Evolutionary conservation across 176 grass and related monocot genomes (phyloP).

Genomic region (Tillandsia leiboldiana): DNA sequence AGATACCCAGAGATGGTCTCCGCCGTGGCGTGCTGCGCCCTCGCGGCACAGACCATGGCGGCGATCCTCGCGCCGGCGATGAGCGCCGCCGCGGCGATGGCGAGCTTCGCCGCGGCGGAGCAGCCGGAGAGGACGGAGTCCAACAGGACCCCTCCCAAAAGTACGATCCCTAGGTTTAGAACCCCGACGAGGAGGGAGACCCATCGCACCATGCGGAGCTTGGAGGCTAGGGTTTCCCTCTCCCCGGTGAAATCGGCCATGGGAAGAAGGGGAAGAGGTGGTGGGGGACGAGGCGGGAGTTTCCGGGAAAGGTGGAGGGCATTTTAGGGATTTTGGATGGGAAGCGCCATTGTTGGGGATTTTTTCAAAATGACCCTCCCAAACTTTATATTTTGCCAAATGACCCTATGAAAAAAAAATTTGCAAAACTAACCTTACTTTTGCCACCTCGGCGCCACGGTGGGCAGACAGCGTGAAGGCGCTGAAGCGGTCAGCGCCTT

Average conservation of each 20-base stretch:
- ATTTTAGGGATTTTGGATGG: constrained; percentile 38
- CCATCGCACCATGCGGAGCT: constrained; percentile 64
- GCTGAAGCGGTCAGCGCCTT: no score
- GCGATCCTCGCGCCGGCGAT: constrained; percentile 61
- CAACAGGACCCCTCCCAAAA: constrained; percentile 54
- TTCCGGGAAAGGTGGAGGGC: constrained; percentile 28
- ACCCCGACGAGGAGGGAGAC: constrained; percentile 59
- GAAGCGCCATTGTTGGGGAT: constrained; percentile 8
- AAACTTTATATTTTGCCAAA: no score
- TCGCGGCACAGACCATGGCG: constrained; percentile 60
- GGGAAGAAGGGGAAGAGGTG: constrained; percentile 26
- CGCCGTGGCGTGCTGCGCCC: constrained; percentile 84
- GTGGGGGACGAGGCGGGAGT: constrained; percentile 31
- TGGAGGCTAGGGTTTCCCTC: constrained; percentile 28
- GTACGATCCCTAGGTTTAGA: constrained; percentile 49
- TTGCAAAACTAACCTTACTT: no score
- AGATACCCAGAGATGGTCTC: constrained; percentile 54
- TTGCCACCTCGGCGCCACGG: no score
- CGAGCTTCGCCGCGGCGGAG: constrained; percentile 19
- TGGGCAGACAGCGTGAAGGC: no score
- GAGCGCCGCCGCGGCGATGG: constrained; percentile 32
- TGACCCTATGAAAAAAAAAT: no score
- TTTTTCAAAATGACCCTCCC: no score
- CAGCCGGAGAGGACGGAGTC: constrained; percentile 38
- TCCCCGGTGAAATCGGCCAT: constrained; percentile 7